Base-by-base conservation (phyloP, 345 rosid species). In the Hevea brasiliensis region DNA sequence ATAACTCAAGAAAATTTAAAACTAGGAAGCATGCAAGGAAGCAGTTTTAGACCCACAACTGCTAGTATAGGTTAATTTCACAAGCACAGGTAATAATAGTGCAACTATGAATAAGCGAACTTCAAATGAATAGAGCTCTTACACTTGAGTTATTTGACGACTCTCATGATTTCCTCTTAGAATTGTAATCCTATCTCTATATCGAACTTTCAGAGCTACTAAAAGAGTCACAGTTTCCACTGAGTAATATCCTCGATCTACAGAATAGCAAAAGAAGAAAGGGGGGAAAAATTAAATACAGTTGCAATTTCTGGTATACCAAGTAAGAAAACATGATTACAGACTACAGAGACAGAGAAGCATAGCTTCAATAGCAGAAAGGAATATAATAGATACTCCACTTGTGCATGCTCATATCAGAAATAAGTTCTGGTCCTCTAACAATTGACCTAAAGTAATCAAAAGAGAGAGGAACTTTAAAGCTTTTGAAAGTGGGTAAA, bases 171-270 rank as follows among this genome's bases (percentile, higher is more conserved):
- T 79, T 45, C 82, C 82, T 79, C 79, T 79, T 32, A 79, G 60
- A 67, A 79, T 75, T 24, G 79, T 79, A 68, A 79, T 79, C 76
- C 82, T 75, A 54, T 79, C 82, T 61, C 82, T 66, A 67, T 79
- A 79, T 24, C 82, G 83, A 57, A 80, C 79, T 68, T 80, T 80
- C 56, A 80, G 63, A 20, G 77, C 77, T 66, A 80, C 83, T 63
- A 80, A 80, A 67, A 80, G 80, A n/a, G 83, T 72, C 59, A 80
- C 83, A 40, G 83, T 80, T 60, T 80, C 83, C 76, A 80, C 83
- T 2, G 80, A 80, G 68, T 80, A 80, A 72, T 80, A 80, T 63
- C 83, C 83, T 67, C 80, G 73, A 72, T 80, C 83, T 80, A 65
- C 79, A 66, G 42, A 29, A 54, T 11, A 21, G 3, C n/a, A 35